Evolutionary conservation across 768 basidiomycete species (phyloP).

Genomic region (Leucosporidium creatinivorum): DNA sequence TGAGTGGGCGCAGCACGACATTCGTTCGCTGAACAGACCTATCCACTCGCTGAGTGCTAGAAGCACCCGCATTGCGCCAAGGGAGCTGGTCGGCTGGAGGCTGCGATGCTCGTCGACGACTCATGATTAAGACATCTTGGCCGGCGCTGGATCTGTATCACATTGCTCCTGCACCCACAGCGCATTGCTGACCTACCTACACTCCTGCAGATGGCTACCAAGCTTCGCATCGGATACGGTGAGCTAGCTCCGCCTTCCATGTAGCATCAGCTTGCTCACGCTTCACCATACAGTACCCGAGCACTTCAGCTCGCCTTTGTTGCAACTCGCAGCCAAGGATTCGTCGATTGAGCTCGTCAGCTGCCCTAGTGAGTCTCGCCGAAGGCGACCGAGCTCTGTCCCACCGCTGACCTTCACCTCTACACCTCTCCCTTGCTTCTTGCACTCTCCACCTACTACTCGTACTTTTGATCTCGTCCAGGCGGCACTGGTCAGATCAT

Average conservation of each 20-base stretch:
- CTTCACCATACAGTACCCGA: conserved; percentile 20
- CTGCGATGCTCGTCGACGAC: too few species aligned
- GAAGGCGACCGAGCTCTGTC: not conserved
- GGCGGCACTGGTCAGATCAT: conserved; percentile 84
- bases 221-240: conserved; percentile 3
- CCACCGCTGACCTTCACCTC: not conserved
- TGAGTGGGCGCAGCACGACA: too few species aligned
- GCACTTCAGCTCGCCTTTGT: conserved; percentile 85
- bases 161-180: too few species aligned
- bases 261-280: not conserved
- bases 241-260: not conserved
- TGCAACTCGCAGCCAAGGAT: conserved; percentile 71
- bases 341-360: conserved; percentile 74
- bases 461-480: conserved; percentile 40
- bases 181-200: too few species aligned
- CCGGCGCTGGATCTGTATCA: too few species aligned
- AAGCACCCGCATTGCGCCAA: too few species aligned
- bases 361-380: conserved; percentile 64
- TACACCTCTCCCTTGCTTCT: not conserved
- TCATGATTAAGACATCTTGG: too few species aligned
- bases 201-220: not conserved
- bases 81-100: too few species aligned
- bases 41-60: too few species aligned
- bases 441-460: not conserved
- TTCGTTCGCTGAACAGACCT: too few species aligned